Conservation (phyloP, 2,329 filamentous ascomycete species). For the Capronia epimyces region DNA sequence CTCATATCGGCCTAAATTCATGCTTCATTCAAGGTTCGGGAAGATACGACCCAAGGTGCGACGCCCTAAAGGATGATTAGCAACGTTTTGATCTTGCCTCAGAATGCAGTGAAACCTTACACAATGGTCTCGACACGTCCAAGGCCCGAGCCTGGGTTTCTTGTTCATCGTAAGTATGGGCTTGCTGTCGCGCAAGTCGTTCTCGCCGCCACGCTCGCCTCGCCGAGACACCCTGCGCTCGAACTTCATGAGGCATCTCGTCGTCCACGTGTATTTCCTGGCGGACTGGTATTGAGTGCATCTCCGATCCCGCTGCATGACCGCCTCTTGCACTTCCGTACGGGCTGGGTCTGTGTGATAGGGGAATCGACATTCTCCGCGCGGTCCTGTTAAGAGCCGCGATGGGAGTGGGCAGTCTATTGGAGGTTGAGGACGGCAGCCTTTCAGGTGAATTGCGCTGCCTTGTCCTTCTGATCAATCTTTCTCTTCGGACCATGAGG, state of each 20-base stretch:
- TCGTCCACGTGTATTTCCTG: constrained; percentile 9
- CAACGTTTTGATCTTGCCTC: background rate
- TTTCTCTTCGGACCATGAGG: constrained; percentile 76
- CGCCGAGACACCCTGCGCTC: constrained; percentile 23
- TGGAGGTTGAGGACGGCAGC: background rate
- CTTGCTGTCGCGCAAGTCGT: constrained; percentile 22
- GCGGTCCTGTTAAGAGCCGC: constrained; percentile 8
- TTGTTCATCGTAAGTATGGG: constrained; percentile 19
- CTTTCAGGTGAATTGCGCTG: constrained; percentile 7
- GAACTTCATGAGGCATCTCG: constrained; percentile 24
- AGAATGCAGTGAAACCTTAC: constrained; percentile 14
- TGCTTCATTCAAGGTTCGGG: constrained; percentile 16
- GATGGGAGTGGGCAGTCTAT: constrained; percentile 6
- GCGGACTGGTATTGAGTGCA: background rate
- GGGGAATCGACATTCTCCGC: constrained; percentile 11
- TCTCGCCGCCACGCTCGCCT: constrained; percentile 27
- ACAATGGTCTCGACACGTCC: constrained; percentile 21
- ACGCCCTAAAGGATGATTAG: constrained; percentile 18
- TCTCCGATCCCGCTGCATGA: constrained; percentile 5
- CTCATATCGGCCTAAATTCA: background rate
- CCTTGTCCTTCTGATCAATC: constrained; percentile 51
- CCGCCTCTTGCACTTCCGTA: constrained; percentile 4
- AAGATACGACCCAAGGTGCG: constrained; percentile 19
- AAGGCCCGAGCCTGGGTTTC: constrained; percentile 20
- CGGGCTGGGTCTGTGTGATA: constrained; percentile 1